These are phyloP conservation scores for Ajuga reptans DNA, from an alignment of 305 asterid species.

Conservation along the genomic window DNA sequence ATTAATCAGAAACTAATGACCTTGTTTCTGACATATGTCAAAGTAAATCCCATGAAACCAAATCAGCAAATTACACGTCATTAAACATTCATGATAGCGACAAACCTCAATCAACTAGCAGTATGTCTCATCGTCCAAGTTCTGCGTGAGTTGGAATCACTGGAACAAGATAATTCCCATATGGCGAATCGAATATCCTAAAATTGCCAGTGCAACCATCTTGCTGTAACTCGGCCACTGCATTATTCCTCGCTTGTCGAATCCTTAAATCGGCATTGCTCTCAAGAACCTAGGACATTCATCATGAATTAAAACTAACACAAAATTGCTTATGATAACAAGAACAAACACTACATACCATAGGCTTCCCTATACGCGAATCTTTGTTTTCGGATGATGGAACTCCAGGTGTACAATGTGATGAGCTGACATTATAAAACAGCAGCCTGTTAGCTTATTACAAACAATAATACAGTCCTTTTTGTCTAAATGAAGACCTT, in stretches of 20 bases:
- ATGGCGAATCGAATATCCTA: conserved; percentile 55
- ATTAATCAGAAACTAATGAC: background rate
- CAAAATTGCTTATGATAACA: background rate
- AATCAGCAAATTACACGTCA: background rate
- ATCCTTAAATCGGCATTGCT: conserved; percentile 25
- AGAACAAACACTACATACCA: conserved; percentile 20
- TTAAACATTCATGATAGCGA: background rate
- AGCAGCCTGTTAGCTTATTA: background rate
- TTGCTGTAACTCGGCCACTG: conserved; percentile 57
- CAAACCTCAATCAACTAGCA: conserved; percentile 10
- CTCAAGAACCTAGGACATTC: conserved; percentile 30
- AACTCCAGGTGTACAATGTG: conserved; percentile 16
- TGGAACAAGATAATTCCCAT: conserved; percentile 71
- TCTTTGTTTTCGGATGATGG: conserved; percentile 25
- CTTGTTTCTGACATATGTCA: too few relatives aligned
- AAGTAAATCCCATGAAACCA: background rate
- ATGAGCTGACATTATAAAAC: conserved; percentile 18
- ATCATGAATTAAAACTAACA: background rate
- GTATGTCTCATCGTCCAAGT: conserved; percentile 29
- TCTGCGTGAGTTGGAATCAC: conserved; percentile 70
- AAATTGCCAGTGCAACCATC: conserved; percentile 58
- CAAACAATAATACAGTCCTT: background rate
- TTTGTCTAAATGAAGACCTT: background rate
- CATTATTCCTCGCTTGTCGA: conserved; percentile 48
- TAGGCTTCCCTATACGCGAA: conserved; percentile 11